phyloP scores from a whole-genome alignment of 2,329 filamentous ascomycete species.

The Chaetomium strumarium region DNA sequence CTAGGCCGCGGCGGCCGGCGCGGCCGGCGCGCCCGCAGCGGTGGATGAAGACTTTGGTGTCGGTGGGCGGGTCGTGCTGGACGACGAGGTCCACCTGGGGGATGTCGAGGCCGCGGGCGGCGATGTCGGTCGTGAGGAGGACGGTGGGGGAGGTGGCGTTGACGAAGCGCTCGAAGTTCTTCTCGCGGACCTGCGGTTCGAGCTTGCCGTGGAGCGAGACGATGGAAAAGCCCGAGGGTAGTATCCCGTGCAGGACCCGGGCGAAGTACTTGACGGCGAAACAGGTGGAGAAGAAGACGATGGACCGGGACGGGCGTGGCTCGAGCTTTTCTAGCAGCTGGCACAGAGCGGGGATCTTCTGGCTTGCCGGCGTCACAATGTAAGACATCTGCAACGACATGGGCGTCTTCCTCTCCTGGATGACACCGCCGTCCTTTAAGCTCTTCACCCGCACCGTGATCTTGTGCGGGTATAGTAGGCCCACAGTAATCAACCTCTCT shows the following conservation, averaged over 20 bases:
- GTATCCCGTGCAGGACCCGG: slow-evolving; percentile 65
- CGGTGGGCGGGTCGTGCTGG: slow-evolving; percentile 65
- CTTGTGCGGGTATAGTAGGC: slow-evolving; percentile 88
- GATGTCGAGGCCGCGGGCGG: slow-evolving; percentile 85
- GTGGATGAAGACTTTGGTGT: slow-evolving; percentile 81
- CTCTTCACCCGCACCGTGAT: slow-evolving; percentile 89
- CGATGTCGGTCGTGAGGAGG: slow-evolving; percentile 87
- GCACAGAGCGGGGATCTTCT: slow-evolving; percentile 72
- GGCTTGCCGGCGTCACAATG: slow-evolving; percentile 64
- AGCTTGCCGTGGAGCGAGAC: slow-evolving; percentile 90
- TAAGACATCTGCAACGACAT: slow-evolving; percentile 92
- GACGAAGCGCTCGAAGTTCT: slow-evolving; percentile 78
- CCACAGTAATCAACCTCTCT: slow-evolving; percentile 85
- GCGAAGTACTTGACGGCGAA: slow-evolving; percentile 94
- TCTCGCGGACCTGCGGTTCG: slow-evolving; percentile 76
- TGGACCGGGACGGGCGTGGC: slow-evolving; percentile 74
- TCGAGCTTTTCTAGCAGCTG: slow-evolving; percentile 64
- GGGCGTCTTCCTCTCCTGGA: slow-evolving; percentile 81
- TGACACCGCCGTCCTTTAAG: slow-evolving; percentile 54
- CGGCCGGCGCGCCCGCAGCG: slow-evolving; percentile 84
- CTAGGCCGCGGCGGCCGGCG: slow-evolving; percentile 79
- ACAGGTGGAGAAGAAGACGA: slow-evolving; percentile 90
- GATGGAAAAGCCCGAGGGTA: slow-evolving; percentile 63
- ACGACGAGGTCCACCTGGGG: slow-evolving; percentile 87
- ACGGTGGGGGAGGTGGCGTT: slow-evolving; percentile 69